Evolutionary conservation across 129 eudicot species (phyloP), one percentile per base, ranked within the genome.

Genomic region (Centrapalus pauciflorus): DNA sequence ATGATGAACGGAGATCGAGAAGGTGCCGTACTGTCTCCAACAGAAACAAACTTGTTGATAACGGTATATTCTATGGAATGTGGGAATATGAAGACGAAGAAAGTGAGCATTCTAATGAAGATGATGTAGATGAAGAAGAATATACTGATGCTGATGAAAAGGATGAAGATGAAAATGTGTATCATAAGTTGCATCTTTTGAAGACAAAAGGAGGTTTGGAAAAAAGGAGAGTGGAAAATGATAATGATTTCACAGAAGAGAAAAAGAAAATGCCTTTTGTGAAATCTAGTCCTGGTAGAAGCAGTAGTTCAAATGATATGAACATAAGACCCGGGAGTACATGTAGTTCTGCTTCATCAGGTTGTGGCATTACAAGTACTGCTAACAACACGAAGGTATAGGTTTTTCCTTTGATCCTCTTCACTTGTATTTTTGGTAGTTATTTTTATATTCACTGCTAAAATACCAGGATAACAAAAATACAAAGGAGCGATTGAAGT

Each of bases 261-360:
- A 55, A 64, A 64, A 65, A 41, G 27, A 49, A 27, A 17, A 37
- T 19, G 14, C 1, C 72, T 73, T 28, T 73, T 25, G 50, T 43
- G 73, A 74, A 66, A 43, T 66, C 43, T 56, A 43, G 34, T 66
- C 33, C 73, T 66, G 32, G 67, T 74, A 66, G 19, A 72, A 72
- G 60, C 51, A 74, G 72, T 32, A 74, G 73, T 40, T 74, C 79
- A 41, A 65, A 34, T 74, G 60, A 74, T 29, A 14, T 60, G 64
- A 74, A 25, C 51, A 37, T 30, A 51, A 21, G 61, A 66, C 40
- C 14, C 73, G 30, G 66, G 59, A 30, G n/a, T 3, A 56, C 66
- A n/a, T 56, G 73, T 45, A 65, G 50, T 45, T 55, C 79, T 74
- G 60, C 61, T 74, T 74, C 73, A 65, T 66, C 79, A 56, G 61